Conservation (phyloP, 129 eudicot species). For the Erigeron canadensis region DNA sequence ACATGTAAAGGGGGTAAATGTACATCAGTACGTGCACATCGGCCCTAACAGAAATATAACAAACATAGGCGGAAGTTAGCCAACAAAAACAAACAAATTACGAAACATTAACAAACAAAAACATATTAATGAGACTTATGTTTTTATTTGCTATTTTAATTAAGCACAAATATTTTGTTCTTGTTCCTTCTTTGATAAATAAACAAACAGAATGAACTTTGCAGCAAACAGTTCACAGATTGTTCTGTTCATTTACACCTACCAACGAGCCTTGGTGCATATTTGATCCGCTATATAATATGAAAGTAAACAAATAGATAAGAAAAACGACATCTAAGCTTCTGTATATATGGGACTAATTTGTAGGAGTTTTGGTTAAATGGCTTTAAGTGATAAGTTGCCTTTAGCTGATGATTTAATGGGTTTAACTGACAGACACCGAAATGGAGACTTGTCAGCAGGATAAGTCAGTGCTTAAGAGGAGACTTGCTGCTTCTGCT, state of each 20-base stretch:
- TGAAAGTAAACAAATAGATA: no score
- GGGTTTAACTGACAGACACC: conserved; percentile 49
- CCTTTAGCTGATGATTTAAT: conserved; percentile 14
- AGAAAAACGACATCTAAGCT: not conserved
- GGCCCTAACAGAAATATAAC: not conserved
- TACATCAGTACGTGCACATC: no score
- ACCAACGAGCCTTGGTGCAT: not conserved
- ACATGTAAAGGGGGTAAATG: not conserved
- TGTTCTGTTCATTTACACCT: not conserved
- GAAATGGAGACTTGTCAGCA: conserved; percentile 70
- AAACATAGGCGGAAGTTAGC: not conserved
- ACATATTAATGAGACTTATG: not conserved
- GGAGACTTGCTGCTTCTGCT: conserved; percentile 84
- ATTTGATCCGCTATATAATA: not conserved
- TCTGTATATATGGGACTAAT: not conserved
- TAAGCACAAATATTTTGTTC: not conserved
- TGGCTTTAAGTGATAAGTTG: conserved; percentile 11
- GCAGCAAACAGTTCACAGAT: not conserved
- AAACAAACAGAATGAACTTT: not conserved
- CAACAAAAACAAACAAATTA: not conserved
- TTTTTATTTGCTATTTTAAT: not conserved
- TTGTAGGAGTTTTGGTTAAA: not conserved
- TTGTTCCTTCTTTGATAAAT: not conserved
- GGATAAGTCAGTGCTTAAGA: conserved; percentile 61
- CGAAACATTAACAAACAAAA: not conserved